phyloP scores from a whole-genome alignment of 805 yeast genomes.

The Starmerella geochares region DNA sequence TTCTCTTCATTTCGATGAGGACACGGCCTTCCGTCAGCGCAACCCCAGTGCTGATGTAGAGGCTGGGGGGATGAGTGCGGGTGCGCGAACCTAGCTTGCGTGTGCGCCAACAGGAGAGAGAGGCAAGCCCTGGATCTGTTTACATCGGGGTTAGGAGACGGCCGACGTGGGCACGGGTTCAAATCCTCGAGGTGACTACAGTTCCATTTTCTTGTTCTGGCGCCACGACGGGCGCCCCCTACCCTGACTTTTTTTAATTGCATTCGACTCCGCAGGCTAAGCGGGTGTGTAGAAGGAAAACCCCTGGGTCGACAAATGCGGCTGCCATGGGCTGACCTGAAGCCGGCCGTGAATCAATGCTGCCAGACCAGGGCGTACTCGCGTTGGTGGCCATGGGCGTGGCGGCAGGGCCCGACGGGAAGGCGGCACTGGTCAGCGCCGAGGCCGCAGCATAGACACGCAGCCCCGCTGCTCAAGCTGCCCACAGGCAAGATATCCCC shows the following conservation, averaged over 20 bases:
- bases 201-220: too few species aligned
- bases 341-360: not conserved
- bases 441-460: not conserved
- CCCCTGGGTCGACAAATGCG: too few species aligned
- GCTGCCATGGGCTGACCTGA: not conserved
- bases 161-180: too few species aligned
- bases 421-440: not conserved
- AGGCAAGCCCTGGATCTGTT: not conserved
- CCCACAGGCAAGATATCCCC: not conserved
- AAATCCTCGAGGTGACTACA: too few species aligned
- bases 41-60: not conserved
- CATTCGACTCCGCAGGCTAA: not conserved
- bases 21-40: not conserved
- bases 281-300: too few species aligned
- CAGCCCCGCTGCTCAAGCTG: slow-evolving; percentile 2
- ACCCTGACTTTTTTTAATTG: not conserved
- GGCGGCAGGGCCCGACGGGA: not conserved
- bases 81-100: too few species aligned
- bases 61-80: not conserved
- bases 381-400: slow-evolving; percentile 5
- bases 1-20: not conserved
- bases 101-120: too few species aligned
- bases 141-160: not conserved
- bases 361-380: not conserved
- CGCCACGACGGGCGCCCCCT: not conserved